These are phyloP conservation scores for Chamaecrista fasciculata DNA, from an alignment of 306 rosid species.

Conservation along the genomic window DNA sequence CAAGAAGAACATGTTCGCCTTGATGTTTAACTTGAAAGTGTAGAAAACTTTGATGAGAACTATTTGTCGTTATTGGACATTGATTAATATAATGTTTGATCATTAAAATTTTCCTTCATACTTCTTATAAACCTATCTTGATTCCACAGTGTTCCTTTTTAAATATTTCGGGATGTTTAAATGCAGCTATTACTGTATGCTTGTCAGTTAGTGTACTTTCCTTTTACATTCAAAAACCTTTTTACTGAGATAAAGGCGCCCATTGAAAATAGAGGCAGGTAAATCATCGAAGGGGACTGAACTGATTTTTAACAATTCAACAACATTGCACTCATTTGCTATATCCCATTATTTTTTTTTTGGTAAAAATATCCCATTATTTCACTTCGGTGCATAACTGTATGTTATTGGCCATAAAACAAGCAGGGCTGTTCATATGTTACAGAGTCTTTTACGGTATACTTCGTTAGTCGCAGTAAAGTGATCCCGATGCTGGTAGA, in stretches of 20 bases:
- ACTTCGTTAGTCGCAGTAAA: constrained; percentile 55
- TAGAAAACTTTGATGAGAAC: background rate
- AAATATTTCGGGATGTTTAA: background rate
- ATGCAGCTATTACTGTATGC: background rate
- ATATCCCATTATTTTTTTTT: background rate
- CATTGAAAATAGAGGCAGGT: background rate
- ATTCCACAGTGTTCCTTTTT: background rate
- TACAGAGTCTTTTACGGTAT: constrained; percentile 42
- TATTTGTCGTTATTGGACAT: background rate
- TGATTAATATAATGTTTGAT: constrained; percentile 7
- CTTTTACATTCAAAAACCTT: constrained; percentile 1
- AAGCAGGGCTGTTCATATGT: constrained; percentile 79
- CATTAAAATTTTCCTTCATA: background rate
- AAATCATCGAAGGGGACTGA: background rate
- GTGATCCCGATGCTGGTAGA: constrained; percentile 71
- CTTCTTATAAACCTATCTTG: background rate
- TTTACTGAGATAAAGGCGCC: background rate
- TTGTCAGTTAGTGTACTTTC: background rate
- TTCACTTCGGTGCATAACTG: constrained; percentile 20
- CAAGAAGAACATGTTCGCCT: background rate
- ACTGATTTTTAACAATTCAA: constrained; percentile 10
- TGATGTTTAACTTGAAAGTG: background rate
- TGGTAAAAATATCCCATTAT: background rate
- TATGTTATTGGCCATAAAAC: constrained; percentile 17
- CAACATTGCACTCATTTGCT: background rate